phyloP scores from a whole-genome alignment of 108 stramenopile genomes.

The Skeletonema tropicum region DNA sequence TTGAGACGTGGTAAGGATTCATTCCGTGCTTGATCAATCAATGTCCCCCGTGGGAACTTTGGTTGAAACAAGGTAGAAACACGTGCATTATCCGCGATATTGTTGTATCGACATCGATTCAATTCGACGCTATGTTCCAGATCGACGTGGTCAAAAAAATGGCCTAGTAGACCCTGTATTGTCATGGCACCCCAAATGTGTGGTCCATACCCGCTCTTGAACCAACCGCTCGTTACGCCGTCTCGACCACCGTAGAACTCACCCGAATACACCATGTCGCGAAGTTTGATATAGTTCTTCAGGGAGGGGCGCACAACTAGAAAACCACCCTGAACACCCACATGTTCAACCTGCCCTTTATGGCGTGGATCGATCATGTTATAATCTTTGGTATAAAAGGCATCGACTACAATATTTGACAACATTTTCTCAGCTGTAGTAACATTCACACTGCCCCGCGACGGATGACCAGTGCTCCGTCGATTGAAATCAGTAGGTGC shows the following conservation, averaged over 20 bases:
- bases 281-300: constrained; percentile 54
- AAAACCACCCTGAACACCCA: constrained; percentile 90
- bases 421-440: constrained; percentile 7
- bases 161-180: constrained; percentile 67
- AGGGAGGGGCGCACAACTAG: constrained; percentile 68
- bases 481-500: constrained; percentile 29
- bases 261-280: constrained; percentile 64
- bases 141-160: constrained; percentile 63
- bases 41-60: constrained; percentile 15
- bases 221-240: constrained; percentile 54
- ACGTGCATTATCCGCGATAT: constrained; percentile 72
- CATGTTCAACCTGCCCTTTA: constrained; percentile 3
- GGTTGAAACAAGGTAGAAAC: neutral
- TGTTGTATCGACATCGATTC: constrained; percentile 82
- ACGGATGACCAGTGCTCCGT: constrained; percentile 5
- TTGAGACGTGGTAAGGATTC: neutral
- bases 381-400: constrained; percentile 70
- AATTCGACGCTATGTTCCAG: constrained; percentile 51
- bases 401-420: constrained; percentile 44
- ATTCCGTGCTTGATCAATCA: constrained; percentile 8
- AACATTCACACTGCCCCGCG: constrained; percentile 3
- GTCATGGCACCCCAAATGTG: constrained; percentile 59
- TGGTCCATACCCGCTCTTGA: constrained; percentile 56
- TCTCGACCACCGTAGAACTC: constrained; percentile 36
- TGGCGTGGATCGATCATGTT: constrained; percentile 48